Conservation (phyloP, 345 rosid genomes). For the Melaleuca quinquenervia region DNA sequence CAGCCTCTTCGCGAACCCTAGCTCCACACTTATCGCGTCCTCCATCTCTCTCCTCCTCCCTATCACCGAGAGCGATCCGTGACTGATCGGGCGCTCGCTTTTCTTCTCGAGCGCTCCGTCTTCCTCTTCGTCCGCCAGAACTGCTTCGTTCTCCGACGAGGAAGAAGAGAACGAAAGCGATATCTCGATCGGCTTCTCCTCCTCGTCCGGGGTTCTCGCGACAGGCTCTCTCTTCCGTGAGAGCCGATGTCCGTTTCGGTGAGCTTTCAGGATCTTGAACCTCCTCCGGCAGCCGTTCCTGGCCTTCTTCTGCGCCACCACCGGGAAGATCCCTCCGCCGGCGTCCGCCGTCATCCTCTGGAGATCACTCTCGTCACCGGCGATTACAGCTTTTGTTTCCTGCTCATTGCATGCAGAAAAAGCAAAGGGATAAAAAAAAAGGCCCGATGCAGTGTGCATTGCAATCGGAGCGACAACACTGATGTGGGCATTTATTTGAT, state of each 20-base stretch:
- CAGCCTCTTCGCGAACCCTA: conserved; percentile 20
- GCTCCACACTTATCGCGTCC: conserved; percentile 41
- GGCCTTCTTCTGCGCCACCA: neutral
- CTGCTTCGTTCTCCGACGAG: neutral
- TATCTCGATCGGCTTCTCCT: conserved; percentile 10
- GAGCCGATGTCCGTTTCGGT: neutral
- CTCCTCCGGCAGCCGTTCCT: conserved; percentile 19
- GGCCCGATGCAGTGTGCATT: neutral
- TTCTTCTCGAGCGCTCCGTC: neutral
- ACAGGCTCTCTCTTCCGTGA: conserved; percentile 7
- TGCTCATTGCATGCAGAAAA: conserved; percentile 11
- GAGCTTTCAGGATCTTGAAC: conserved; percentile 11
- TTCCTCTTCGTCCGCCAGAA: neutral
- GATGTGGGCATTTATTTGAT: neutral
- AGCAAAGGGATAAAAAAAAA: neutral
- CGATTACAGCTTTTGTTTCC: neutral
- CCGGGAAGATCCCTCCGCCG: conserved; percentile 8
- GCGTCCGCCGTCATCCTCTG: neutral
- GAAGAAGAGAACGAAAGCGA: conserved; percentile 15
- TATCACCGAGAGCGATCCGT: conserved; percentile 41
- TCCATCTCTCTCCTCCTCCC: conserved; percentile 70
- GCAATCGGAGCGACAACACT: neutral
- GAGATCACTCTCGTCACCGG: neutral
- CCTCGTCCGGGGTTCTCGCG: neutral
- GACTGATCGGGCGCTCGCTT: neutral